Conservation (phyloP, 495 filamentous ascomycete species). For the Hypoxylon lienhwacheense region DNA sequence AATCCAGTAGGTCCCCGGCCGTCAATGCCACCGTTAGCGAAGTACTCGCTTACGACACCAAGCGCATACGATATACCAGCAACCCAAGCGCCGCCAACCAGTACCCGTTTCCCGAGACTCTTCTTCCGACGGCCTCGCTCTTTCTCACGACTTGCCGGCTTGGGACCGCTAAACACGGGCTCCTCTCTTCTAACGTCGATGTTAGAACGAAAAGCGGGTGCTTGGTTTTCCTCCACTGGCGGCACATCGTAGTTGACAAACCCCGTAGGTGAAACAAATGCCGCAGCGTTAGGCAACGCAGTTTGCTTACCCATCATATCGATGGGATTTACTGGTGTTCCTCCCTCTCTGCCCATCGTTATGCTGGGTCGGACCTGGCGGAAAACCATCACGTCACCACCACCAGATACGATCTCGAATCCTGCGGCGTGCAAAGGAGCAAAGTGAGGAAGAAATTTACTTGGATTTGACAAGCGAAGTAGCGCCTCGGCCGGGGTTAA, state of each 20-base stretch:
- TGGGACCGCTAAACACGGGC: conserved; percentile 56
- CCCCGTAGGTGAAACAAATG: conserved; percentile 59
- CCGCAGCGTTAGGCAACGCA: conserved; percentile 47
- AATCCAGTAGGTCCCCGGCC: conserved; percentile 58
- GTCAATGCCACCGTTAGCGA: conserved; percentile 60
- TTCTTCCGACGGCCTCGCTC: conserved; percentile 39
- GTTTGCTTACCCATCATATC: conserved; percentile 53
- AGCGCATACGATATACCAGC: conserved; percentile 67
- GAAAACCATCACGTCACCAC: conserved; percentile 72
- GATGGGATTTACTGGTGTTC: conserved; percentile 53
- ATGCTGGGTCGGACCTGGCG: conserved; percentile 53
- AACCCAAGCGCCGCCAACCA: conserved; percentile 60
- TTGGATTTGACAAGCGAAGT: conserved; percentile 66
- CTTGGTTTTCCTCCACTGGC: conserved; percentile 30
- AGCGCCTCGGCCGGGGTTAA: conserved; percentile 64
- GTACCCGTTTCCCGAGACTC: conserved; percentile 51
- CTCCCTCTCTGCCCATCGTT: conserved; percentile 16
- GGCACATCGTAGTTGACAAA: conserved; percentile 60
- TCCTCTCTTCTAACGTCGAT: conserved; percentile 60
- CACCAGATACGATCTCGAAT: conserved; percentile 72
- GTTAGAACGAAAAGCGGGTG: conserved; percentile 42
- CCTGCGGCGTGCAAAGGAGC: conserved; percentile 64
- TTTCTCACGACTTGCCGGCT: conserved; percentile 28
- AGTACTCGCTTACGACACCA: conserved; percentile 68
- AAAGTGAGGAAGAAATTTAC: conserved; percentile 73